Conservation (phyloP, 208 protist species). For the Crithidia sp. region DNA sequence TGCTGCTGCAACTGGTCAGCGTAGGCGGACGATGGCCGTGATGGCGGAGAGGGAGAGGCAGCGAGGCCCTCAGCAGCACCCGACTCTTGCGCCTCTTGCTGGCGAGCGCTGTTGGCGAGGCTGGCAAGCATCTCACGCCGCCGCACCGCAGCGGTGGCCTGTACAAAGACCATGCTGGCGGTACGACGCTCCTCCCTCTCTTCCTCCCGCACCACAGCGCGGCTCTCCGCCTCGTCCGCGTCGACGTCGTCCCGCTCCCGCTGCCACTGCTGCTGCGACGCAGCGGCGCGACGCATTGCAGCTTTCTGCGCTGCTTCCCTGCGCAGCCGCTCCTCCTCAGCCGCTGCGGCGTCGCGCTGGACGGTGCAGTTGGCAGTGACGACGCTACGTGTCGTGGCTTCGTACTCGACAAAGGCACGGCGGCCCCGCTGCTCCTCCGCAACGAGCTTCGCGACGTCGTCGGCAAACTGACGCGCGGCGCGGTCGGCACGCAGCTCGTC, state of each 20-base stretch:
- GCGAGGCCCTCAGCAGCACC: neutral
- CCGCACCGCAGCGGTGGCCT: conserved; percentile 12
- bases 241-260: conserved; percentile 39
- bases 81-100: neutral
- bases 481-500: conserved; percentile 23
- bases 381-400: conserved; percentile 20
- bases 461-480: conserved; percentile 5
- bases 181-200: conserved; percentile 51
- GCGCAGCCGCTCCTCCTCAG: conserved; percentile 19
- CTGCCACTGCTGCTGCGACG: conserved; percentile 24
- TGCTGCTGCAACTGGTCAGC: neutral
- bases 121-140: conserved; percentile 11
- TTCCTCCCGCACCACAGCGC: conserved; percentile 38
- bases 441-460: conserved; percentile 23
- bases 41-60: neutral
- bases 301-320: conserved; percentile 1
- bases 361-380: conserved; percentile 12
- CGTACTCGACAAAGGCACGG: conserved; percentile 22
- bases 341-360: conserved; percentile 13
- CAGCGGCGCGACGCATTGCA: conserved; percentile 9
- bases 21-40: too few relatives aligned
- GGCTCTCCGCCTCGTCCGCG: conserved; percentile 53
- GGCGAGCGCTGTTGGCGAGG: neutral
- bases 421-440: conserved; percentile 29
- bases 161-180: conserved; percentile 21